Percentiles rank a stretch among this genome's conserved stretches.
Evolutionary conservation across 2,329 filamentous ascomycete species (phyloP).

Genomic region (Zarea fungicola): DNA sequence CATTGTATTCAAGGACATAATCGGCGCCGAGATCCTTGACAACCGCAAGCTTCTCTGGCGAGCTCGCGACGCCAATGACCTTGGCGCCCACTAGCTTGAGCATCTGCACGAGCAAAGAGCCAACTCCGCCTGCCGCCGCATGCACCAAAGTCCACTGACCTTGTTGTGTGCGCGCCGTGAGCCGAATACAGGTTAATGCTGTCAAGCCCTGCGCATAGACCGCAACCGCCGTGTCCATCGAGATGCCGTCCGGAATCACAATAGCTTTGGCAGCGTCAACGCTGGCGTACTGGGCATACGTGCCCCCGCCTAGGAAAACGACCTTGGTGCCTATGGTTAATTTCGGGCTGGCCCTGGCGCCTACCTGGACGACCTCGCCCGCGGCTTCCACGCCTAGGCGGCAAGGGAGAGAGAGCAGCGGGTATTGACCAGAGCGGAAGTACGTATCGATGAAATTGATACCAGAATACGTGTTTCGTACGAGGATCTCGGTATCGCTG

Average conservation of each 20-base stretch:
- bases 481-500: slow-evolving; percentile 64
- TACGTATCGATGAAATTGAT: slow-evolving; percentile 91
- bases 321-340: slow-evolving; percentile 65
- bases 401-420: slow-evolving; percentile 59
- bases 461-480: slow-evolving; percentile 75
- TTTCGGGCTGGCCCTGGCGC: slow-evolving; percentile 45
- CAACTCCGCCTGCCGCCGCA: slow-evolving; percentile 79
- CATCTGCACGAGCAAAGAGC: slow-evolving; percentile 69
- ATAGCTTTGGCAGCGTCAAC: slow-evolving; percentile 50
- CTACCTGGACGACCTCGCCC: slow-evolving; percentile 62
- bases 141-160: slow-evolving; percentile 82
- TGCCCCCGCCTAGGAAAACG: slow-evolving; percentile 53
- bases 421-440: slow-evolving; percentile 81
- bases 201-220: slow-evolving; percentile 75
- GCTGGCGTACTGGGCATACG: slow-evolving; percentile 54
- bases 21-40: slow-evolving; percentile 67
- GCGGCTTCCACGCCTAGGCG: slow-evolving; percentile 75
- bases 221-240: slow-evolving; percentile 60
- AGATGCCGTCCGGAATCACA: slow-evolving; percentile 58
- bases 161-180: slow-evolving; percentile 68
- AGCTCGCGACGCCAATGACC: slow-evolving; percentile 74
- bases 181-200: slow-evolving; percentile 71
- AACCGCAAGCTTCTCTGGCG: slow-evolving; percentile 64
- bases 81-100: slow-evolving; percentile 66
- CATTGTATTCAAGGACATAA: slow-evolving; percentile 64